Conservation (phyloP, 257 asterid genomes). For the Buddleja alternifolia region DNA sequence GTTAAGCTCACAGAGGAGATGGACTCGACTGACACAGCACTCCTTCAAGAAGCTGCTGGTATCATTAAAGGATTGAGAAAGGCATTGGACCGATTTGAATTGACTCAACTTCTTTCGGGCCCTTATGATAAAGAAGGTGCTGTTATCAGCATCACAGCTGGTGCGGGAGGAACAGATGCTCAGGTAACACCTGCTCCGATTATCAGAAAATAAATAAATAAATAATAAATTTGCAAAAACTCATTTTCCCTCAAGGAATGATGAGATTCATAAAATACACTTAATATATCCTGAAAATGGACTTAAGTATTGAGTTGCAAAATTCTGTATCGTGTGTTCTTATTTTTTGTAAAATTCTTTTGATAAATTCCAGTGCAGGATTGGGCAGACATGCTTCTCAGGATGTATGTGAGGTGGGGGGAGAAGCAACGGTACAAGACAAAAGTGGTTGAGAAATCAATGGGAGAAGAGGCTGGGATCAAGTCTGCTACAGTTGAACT, state of each 20-base stretch:
- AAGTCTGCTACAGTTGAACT: constrained; percentile 89
- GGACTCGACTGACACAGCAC: constrained; percentile 76
- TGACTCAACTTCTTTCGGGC: constrained; percentile 93
- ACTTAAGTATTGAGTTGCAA: background rate
- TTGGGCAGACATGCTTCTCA: constrained; percentile 99
- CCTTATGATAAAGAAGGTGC: constrained; percentile 98
- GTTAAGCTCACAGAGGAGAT: constrained; percentile 91
- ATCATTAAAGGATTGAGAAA: constrained; percentile 76
- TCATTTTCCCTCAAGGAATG: background rate
- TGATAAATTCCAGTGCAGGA: constrained; percentile 96
- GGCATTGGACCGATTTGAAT: constrained; percentile 80
- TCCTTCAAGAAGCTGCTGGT: constrained; percentile 83
- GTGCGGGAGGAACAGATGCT: constrained; percentile 99
- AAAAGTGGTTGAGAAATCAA: constrained; percentile 85
- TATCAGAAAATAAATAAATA: background rate
- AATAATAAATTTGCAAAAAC: background rate
- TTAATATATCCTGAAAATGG: background rate
- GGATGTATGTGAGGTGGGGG: constrained; percentile 96
- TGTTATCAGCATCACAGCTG: constrained; percentile 78
- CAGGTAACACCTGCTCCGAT: constrained; percentile 62
- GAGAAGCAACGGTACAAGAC: constrained; percentile 88
- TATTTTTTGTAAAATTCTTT: constrained; percentile 46
- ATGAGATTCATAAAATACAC: constrained; percentile 4
- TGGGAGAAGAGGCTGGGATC: constrained; percentile 98
- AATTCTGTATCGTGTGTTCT: constrained; percentile 19